Base-by-base conservation (phyloP, 2,329 filamentous ascomycete species). In the Blumeria hordei region DNA sequence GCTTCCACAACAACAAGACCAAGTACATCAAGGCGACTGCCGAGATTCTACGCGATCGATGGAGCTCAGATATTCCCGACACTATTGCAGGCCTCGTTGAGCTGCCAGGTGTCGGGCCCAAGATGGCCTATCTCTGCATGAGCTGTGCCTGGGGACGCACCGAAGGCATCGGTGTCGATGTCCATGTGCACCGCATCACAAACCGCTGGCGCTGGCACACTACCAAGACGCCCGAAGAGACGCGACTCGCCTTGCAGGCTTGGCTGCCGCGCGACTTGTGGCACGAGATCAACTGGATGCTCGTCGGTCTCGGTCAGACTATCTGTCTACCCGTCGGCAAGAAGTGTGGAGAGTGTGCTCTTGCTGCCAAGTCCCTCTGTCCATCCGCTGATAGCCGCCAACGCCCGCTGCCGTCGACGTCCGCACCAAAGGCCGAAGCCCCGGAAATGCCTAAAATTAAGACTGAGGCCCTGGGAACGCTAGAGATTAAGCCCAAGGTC, bases 331-430 rank as follows among this genome's bases (percentile, higher is more conserved):
- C 81, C 6, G 74, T 84, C 1, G 80, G 80, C 0, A 55, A 62
- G 11, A 78, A 75, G 61, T 98, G 92, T 68, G 88, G 86, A 16
- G 82, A 92, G 52, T 98, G 92, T 69, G 83, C 84, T 59, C 69
- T 96, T 52, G 85, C 85, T 0, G 70, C 83, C 18, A 73, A 73
- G 35, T 85, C 85, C 3, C 67, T 96, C 57, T 98, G 92, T 69
- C 79, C 74, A 64, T 76, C 77, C 10, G 83, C 84, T 33, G 77
- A 87, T 4, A n/a, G 10, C 37, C 21, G 21, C 21, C 21, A 28
- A 28, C 21, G 21, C 21, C 21, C 21, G 21, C 21, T 28, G 21
- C 21, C 21, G 21, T 2, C 2, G 21, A 28, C 21, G 21, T 28
- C 21, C 21, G 21, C 4, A 28, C 21, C 21, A 28, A 28, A 28